Base-by-base conservation (phyloP, 768 basidiomycete genomes). In the Kockovaella imperatae region DNA sequence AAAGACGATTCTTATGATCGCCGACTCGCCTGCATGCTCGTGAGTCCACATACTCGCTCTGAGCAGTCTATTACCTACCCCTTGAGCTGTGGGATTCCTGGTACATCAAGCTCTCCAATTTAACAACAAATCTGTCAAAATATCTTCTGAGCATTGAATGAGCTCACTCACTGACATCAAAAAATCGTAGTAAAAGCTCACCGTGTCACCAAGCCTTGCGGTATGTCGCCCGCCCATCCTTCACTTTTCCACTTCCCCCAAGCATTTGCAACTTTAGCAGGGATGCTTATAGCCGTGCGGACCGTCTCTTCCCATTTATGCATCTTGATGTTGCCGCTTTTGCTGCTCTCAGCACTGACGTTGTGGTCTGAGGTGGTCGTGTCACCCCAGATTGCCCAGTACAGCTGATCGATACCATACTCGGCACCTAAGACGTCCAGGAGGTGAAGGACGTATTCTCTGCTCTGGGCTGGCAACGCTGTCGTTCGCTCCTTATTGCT, bases 251-350 rank as follows among this genome's bases (percentile, higher is more conserved):
- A 61, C 18, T 72, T 74, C 24, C 74, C 77, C 28, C 81, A 67
- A 2, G 78, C 77, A 71, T 96, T 95, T 20, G 84, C 82, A 6
- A 84, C 79, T 68, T 81, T 87, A n/a, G 75, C 74, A 28, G 91
- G 88, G 6, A 91, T 70, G 14, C 79, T 75, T 42, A 82, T 74
- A 2, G 82, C 45, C 49, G 79, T 77, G 26, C 78, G 79, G 20
- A 90, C 78, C 54, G 77, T 80, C 56, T 88, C 83, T 55, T 86
- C 84, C 90, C 90, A 95, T 36, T 47, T 42, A 14, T 66, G 42
- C 8, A n/a, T 35, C 24, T 42, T 51, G 26, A 53, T n/a, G 15
- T 50, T 36, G 5, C 39, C 38, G 4, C 39, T 42, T 18, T 26
- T 23, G 18, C 49, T 55, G 52, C 46, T 31, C 55, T 56, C 43